Evolutionary conservation across 1,284 basidiomycete species (phyloP).

Genomic region (Ustilago shanxiensis): DNA sequence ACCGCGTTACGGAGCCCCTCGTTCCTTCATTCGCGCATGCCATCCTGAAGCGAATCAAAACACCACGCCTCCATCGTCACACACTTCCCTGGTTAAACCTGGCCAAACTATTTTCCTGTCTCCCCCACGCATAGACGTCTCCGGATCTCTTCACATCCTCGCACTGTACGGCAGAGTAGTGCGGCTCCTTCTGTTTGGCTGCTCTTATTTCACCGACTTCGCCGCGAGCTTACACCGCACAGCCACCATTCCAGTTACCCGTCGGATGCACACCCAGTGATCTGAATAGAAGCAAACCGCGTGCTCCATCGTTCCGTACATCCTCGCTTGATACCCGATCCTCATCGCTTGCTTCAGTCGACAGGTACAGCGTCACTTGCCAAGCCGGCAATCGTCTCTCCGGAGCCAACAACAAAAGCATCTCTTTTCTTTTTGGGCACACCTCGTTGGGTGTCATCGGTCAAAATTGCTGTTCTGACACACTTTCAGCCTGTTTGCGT

Average conservation of each 20-base stretch:
- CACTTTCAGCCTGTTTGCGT: too few relatives aligned
- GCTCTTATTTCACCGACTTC: background rate
- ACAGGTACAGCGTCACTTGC: background rate
- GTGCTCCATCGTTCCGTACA: slow-evolving; percentile 12
- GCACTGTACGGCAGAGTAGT: too few relatives aligned
- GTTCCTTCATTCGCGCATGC: background rate
- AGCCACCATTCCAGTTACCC: background rate
- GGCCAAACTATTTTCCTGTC: background rate
- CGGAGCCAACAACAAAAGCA: background rate
- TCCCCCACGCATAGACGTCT: too few relatives aligned
- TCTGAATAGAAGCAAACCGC: slow-evolving; percentile 22
- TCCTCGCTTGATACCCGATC: slow-evolving; percentile 8
- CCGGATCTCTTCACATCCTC: too few relatives aligned
- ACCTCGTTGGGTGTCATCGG: too few relatives aligned
- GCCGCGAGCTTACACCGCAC: background rate
- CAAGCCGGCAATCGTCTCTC: background rate
- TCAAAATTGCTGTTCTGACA: too few relatives aligned
- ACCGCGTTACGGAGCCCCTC: slow-evolving; percentile 8
- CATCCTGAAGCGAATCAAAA: background rate
- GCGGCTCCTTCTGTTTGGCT: too few relatives aligned
- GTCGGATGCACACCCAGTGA: background rate
- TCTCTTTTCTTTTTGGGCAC: background rate
- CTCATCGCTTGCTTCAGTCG: background rate
- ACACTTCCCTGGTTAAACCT: background rate
- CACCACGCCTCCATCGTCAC: background rate